phyloP scores from a whole-genome alignment of 345 rosid genomes.

The Trapa incisa region DNA sequence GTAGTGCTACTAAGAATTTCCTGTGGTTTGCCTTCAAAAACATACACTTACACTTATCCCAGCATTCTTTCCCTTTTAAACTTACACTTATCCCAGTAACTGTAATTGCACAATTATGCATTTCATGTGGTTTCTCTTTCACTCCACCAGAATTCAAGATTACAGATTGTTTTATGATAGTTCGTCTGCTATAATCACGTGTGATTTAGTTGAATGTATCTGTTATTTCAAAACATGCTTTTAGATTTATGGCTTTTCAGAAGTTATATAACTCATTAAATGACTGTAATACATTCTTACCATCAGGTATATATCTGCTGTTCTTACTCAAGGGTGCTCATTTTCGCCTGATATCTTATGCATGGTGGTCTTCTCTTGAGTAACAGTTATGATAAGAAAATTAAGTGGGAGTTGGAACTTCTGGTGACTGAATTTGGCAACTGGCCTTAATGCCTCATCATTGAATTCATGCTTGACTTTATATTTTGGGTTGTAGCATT shows the following conservation, averaged over 20 bases:
- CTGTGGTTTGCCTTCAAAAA: too few species aligned
- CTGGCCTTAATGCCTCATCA: not conserved
- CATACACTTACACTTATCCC: too few species aligned
- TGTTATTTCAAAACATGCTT: not conserved
- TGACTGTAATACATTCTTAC: not conserved
- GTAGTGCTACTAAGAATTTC: not conserved
- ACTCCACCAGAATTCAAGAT: not conserved
- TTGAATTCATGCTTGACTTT: not conserved
- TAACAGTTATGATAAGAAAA: not conserved
- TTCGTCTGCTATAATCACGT: not conserved
- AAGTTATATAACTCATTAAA: not conserved
- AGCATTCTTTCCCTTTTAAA: too few species aligned
- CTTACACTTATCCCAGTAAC: not conserved
- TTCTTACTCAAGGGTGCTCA: not conserved
- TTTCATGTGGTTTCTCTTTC: not conserved
- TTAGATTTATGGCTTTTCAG: not conserved
- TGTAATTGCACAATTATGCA: not conserved
- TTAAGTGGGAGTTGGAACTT: not conserved
- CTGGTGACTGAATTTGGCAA: not conserved
- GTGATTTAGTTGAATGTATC: not conserved
- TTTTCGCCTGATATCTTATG: not conserved
- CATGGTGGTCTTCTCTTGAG: not conserved
- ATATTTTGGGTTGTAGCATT: not conserved
- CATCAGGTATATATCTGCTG: not conserved
- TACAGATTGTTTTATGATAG: not conserved